Conservation (phyloP, 2,329 filamentous ascomycete species). For the Colletotrichum ledebouriae region DNA sequence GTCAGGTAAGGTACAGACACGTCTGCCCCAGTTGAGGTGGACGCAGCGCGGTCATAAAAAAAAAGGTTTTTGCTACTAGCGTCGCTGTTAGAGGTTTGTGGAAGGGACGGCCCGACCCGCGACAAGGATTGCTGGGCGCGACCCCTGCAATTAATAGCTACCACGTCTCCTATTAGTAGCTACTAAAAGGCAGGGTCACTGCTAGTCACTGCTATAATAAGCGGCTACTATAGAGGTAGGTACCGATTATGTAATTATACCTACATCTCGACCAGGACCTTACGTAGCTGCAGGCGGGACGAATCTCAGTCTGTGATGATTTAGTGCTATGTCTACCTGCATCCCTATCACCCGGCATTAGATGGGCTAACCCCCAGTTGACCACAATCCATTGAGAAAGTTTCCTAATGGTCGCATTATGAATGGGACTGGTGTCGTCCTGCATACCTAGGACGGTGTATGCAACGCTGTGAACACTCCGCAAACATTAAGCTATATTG, state of each 20-base stretch:
- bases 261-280: neutral
- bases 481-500: neutral
- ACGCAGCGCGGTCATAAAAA: neutral
- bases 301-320: no score
- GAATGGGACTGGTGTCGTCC: no score
- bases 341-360: no score
- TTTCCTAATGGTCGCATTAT: no score
- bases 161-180: neutral
- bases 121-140: neutral
- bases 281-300: neutral
- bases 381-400: no score
- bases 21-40: no score
- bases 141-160: neutral
- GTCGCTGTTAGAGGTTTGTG: neutral
- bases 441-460: no score
- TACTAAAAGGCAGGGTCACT: no score
- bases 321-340: no score
- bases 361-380: no score
- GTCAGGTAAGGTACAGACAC: neutral
- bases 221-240: neutral
- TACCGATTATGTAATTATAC: neutral
- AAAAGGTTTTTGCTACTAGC: neutral
- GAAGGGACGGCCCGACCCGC: neutral
- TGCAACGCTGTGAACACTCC: no score
- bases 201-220: no score